These are phyloP conservation scores for Trichosporon sp. DNA, from an alignment of 1,284 basidiomycete species.

Conservation along the genomic window DNA sequence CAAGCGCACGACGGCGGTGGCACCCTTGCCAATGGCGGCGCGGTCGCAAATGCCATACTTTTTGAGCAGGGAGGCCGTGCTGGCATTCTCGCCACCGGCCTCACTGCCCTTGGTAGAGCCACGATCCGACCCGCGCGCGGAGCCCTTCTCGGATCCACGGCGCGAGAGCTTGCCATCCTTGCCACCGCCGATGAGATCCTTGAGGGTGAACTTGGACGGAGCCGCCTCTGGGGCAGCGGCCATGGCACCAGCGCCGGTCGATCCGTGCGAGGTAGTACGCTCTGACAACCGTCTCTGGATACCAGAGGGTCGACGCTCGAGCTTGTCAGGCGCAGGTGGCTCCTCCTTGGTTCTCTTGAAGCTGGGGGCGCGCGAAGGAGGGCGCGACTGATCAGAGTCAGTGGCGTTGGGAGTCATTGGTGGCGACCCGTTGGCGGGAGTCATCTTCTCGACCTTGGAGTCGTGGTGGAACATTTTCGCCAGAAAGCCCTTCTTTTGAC, in stretches of 20 bases:
- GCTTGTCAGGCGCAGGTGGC: conserved; percentile 13
- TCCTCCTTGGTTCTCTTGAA: conserved; percentile 39
- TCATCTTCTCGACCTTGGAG: conserved; percentile 42
- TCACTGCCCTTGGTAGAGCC: conserved; percentile 53
- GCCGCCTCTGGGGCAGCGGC: conserved; percentile 24
- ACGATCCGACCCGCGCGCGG: conserved; percentile 59
- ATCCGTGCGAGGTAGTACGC: conserved; percentile 39
- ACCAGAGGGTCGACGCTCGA: conserved; percentile 22
- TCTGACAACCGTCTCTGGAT: conserved; percentile 37
- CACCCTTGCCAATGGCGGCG: conserved; percentile 95
- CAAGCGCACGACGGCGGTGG: conserved; percentile 91
- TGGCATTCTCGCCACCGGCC: conserved; percentile 48
- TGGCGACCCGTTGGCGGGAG: conserved; percentile 42
- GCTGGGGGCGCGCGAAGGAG: conserved; percentile 43
- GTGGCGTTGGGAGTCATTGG: conserved; percentile 44
- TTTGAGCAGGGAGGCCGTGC: conserved; percentile 64
- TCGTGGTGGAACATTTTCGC: conserved; percentile 56
- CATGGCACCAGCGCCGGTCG: conserved; percentile 30
- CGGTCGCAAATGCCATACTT: conserved; percentile 98
- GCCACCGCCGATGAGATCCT: conserved; percentile 68
- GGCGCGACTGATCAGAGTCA: conserved; percentile 46
- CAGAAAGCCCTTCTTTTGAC: conserved; percentile 55
- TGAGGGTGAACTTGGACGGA: conserved; percentile 76
- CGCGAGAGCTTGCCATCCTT: conserved; percentile 65
- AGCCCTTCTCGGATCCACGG: conserved; percentile 69